These are phyloP conservation scores for Silene coronaria DNA, from an alignment of 179 eudicot species.

Conservation along the genomic window DNA sequence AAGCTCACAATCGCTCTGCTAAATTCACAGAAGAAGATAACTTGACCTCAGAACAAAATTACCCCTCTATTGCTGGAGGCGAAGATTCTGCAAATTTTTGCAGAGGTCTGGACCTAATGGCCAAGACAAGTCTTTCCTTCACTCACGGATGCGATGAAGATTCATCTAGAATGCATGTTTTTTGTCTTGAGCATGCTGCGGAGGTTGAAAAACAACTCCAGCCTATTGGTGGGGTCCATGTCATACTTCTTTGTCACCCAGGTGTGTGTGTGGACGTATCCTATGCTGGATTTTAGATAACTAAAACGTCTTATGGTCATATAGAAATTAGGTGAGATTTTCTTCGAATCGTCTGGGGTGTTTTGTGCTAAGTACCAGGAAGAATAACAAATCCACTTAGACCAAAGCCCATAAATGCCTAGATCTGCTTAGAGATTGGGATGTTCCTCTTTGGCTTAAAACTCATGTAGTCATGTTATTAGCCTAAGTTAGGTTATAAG, in stretches of 20 bases:
- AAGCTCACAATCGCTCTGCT: conserved; percentile 33
- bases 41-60: conserved; percentile 24
- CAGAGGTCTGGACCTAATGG: conserved; percentile 22
- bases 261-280: conserved; percentile 37
- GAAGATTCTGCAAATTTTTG: conserved; percentile 19
- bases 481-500: too few relatives aligned
- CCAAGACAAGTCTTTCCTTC: conserved; percentile 30
- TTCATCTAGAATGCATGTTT: conserved; percentile 84
- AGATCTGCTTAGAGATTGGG: not conserved
- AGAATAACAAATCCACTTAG: not conserved
- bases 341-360: not conserved
- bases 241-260: conserved; percentile 91
- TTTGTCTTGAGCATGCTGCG: conserved; percentile 92
- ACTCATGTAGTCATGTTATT: too few relatives aligned
- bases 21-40: conserved; percentile 36
- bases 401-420: not conserved
- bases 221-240: conserved; percentile 72
- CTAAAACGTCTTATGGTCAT: not conserved
- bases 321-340: not conserved
- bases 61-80: conserved; percentile 26
- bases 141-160: conserved; percentile 56
- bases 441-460: too few relatives aligned
- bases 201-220: conserved; percentile 70
- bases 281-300: not conserved
- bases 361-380: not conserved